Conservation (phyloP, 2,329 filamentous ascomycete genomes). For the Alternaria arborescens region DNA sequence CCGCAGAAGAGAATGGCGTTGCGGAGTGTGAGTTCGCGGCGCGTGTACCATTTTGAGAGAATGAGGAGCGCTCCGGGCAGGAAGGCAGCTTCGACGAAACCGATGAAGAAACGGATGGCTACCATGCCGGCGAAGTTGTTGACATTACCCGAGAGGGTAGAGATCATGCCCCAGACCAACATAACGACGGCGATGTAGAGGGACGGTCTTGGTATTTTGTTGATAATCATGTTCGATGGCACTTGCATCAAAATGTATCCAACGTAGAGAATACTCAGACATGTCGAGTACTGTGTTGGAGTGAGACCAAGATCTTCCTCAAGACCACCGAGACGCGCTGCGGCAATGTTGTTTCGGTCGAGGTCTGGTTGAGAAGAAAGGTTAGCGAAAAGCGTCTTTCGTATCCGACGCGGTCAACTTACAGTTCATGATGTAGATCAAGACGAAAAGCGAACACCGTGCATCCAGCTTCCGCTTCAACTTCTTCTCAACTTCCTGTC, state of each 20-base stretch:
- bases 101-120: constrained; percentile 49
- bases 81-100: constrained; percentile 57
- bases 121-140: constrained; percentile 51
- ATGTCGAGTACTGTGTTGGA: constrained; percentile 46
- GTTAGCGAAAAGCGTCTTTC: constrained; percentile 18
- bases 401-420: neutral
- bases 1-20: constrained; percentile 55
- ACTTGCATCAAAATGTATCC: constrained; percentile 39
- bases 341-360: constrained; percentile 46
- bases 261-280: constrained; percentile 42
- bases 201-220: constrained; percentile 44
- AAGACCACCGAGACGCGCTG: constrained; percentile 45
- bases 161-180: constrained; percentile 52
- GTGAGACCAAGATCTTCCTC: constrained; percentile 43
- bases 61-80: constrained; percentile 70
- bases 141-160: constrained; percentile 44
- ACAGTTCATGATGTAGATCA: constrained; percentile 51
- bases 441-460: constrained; percentile 44
- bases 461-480: constrained; percentile 47
- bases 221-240: constrained; percentile 57
- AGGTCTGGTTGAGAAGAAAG: constrained; percentile 2
- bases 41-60: constrained; percentile 73
- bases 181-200: constrained; percentile 51
- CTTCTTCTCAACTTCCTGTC: constrained; percentile 43
- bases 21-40: constrained; percentile 56